Evolutionary conservation across 2,329 filamentous ascomycete genomes (phyloP), one percentile per base, ranked within the genome.

Genomic region (Cryoendolithus antarcticus): DNA sequence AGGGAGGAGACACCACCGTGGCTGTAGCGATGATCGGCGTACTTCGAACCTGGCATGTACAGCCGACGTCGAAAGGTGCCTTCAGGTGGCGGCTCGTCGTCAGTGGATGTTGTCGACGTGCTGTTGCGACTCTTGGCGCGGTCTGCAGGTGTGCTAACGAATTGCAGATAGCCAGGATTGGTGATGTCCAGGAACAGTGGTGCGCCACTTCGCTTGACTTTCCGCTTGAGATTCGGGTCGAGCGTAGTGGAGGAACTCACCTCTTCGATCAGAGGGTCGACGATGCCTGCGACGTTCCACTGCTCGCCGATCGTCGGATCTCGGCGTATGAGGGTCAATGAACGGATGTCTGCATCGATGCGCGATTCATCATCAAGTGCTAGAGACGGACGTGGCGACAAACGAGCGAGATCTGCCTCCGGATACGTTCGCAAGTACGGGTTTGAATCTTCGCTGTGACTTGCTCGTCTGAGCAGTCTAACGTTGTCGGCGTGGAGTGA

Each of bases 231-330:
- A 11, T 43, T 44, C 29, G 53, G 42, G 28, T 59, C 53, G 39
- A 52, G 50, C 6, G 58, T 30, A 4, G 50, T 50, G 31, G 68
- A 65, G 9, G 65, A 68, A 34, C 62, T 65, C 9, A 68, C 48
- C 37, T 66, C 65, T 7, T 58, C 46, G 2, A 63, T 44, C n/a
- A 61, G 59, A 7, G 64, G 63, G 42, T 70, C 66, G 34, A 61
- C 55, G 30, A 72, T 66, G 34, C 57, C 62, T 34, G 64, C 67
- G 15, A 71, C 64, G 44, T 71, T 71, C 67, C 66, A 71, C 48
- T 72, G 69, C 21, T 62, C 61, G 12, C 61, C 59, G 30, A 66
- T 65, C 32, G 59, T 55, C 31, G 67, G 66, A 50, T 71, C 66
- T 24, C 69, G 62, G 24, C 69, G 61, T 35, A 72, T 71, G 11